Evolutionary conservation across 768 basidiomycete genomes (phyloP), one percentile per base, ranked within the genome.

Genomic region (Suillus spraguei): DNA sequence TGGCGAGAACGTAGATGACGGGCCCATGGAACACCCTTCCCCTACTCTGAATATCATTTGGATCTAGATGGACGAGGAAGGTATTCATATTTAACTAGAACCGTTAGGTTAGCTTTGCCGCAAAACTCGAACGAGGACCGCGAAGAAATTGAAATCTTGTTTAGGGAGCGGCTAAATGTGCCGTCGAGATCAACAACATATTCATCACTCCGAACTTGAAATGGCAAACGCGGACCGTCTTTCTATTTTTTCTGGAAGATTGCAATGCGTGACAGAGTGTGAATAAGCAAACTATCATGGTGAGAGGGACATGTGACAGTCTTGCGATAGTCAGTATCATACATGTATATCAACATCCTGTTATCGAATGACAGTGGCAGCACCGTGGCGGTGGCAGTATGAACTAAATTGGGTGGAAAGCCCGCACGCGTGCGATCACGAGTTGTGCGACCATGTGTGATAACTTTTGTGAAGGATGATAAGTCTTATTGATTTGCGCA

Each of bases 401-500:
- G 52, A n/a, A 13, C 52, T n/a, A 53, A n/a, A n/a, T 35, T 53
- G 11, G 52, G 52, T 36, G 54, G 35, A 24, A 41, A 10, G 39
- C 39, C 56, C 24, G 56, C 56, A 6, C 39, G 56, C 10, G 17
- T 10, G 38, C 10, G 17, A 24, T 58, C 56, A 58, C 28, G 39
- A 17, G 56, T 41, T 58, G 28, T 2, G 17, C 24, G 36, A 41
- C 56, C 39, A 58, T 11, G 39, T 41, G 56, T 58, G 24, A 58
- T 39, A 24, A 17, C 24, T 13, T 10, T 39, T 17, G 38, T 22
- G 38, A 41, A 28, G 24, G 16, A 14, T 20, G 56, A 58, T 58
- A 41, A 58, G 17, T 32, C 11, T 58, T 41, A 32, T 58, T 11
- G 28, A 58, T 41, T 41, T 58, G 10, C 39, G 17, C 56, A 58